Conservation (phyloP, 2,329 filamentous ascomycete genomes). For the Trichoderma asperellum region DNA sequence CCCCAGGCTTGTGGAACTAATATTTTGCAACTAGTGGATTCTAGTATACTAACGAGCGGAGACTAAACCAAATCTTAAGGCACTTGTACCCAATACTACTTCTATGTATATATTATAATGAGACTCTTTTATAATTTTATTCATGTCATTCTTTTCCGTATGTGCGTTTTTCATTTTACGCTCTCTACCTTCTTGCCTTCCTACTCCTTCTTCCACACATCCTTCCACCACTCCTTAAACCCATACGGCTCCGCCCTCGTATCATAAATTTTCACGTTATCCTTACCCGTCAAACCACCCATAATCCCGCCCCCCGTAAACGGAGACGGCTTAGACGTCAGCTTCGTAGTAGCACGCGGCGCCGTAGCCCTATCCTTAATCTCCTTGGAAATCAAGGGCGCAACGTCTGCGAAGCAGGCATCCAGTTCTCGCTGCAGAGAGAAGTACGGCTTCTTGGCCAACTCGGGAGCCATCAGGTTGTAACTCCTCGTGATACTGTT, state of each 20-base stretch:
- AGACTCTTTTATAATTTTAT: no score
- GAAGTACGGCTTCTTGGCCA: constrained; percentile 93
- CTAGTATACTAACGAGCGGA: not conserved
- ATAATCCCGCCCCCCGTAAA: constrained; percentile 53
- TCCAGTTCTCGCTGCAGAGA: constrained; percentile 79
- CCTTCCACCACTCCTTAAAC: constrained; percentile 85
- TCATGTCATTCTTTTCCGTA: no score
- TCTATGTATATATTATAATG: not conserved
- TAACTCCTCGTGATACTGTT: constrained; percentile 84
- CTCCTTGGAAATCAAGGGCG: constrained; percentile 71
- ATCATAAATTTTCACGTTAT: constrained; percentile 63
- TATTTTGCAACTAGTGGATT: not conserved
- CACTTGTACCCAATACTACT: not conserved
- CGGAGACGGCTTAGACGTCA: constrained; percentile 37
- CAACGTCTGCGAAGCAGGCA: constrained; percentile 83
- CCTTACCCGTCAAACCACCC: constrained; percentile 59
- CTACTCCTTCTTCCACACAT: constrained; percentile 62
- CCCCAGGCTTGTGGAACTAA: fast-evolving
- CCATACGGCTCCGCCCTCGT: constrained; percentile 78
- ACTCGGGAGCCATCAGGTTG: constrained; percentile 89
- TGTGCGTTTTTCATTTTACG: no score
- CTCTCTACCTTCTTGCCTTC: no score
- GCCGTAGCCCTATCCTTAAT: constrained; percentile 69
- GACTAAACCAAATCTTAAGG: not conserved
- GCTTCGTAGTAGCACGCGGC: constrained; percentile 43